Evolutionary conservation across 2,329 filamentous ascomycete species (phyloP).

Genomic region (Xylaria sp.): DNA sequence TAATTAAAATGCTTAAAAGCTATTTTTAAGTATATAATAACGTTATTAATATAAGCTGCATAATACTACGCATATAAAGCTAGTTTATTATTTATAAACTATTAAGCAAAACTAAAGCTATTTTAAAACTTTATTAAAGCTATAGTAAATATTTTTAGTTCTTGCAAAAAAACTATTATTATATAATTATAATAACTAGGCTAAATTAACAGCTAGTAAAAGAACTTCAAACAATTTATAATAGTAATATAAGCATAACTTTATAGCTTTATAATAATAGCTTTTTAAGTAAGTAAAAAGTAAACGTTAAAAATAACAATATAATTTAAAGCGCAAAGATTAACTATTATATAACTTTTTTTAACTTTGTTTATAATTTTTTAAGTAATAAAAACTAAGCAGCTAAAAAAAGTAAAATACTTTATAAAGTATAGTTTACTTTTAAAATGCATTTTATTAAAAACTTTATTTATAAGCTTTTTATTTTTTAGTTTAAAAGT

Average conservation of each 20-base stretch:
- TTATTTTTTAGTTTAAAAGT: too few species aligned
- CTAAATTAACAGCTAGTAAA: slow-evolving; percentile 5
- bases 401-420: too few species aligned
- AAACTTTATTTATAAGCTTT: too few species aligned
- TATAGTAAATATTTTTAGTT: neutral
- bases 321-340: neutral
- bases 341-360: neutral
- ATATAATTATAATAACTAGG: neutral
- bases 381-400: too few species aligned
- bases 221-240: neutral
- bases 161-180: slow-evolving; percentile 1
- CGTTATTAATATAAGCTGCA: too few species aligned
- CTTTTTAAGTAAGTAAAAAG: neutral
- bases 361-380: too few species aligned
- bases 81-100: slow-evolving; percentile 2
- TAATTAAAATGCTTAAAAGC: neutral
- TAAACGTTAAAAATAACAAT: slow-evolving; percentile 4
- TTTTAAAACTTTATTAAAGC: slow-evolving; percentile 3
- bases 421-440: too few species aligned
- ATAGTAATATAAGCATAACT: neutral
- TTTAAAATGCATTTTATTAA: too few species aligned
- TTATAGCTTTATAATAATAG: slow-evolving; percentile 2
- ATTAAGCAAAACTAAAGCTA: neutral
- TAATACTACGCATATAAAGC: neutral
- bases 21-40: slow-evolving; percentile 7